Percentiles rank a stretch among this genome's conserved stretches.
Evolutionary conservation across 306 rosid genomes (phyloP).

Genomic region (Rubus parviflorus): DNA sequence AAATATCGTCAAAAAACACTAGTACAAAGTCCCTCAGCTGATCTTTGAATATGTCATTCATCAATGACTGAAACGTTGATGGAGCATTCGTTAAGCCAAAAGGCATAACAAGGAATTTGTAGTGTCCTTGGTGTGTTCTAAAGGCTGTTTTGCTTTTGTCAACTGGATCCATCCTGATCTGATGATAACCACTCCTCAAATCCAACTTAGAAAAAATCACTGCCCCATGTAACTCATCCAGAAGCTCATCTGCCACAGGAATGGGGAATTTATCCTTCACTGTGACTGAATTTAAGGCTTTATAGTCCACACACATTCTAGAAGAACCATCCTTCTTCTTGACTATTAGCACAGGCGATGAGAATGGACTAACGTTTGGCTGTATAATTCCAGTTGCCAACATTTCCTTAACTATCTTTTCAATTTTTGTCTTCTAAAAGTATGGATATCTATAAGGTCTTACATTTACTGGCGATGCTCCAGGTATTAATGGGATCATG

Average conservation of each 20-base stretch:
- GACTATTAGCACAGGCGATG: too few relatives aligned
- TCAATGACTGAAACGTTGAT: neutral
- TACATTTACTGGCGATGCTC: neutral
- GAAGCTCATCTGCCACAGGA: too few relatives aligned
- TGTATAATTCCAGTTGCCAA: neutral
- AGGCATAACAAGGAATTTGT: neutral
- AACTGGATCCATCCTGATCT: neutral
- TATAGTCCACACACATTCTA: too few relatives aligned
- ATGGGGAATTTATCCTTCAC: too few relatives aligned
- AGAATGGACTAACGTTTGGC: too few relatives aligned
- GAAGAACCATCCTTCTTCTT: too few relatives aligned
- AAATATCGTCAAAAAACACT: slow-evolving; percentile 6
- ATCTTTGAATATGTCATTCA: neutral
- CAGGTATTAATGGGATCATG: neutral
- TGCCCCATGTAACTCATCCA: too few relatives aligned
- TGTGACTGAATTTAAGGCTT: too few relatives aligned
- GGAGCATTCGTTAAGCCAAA: neutral
- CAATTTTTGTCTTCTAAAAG: neutral
- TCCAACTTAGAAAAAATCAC: too few relatives aligned
- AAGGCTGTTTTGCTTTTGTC: neutral
- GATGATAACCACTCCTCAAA: neutral
- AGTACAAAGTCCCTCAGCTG: neutral
- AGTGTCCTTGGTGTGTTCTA: neutral
- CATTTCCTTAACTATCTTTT: neutral
- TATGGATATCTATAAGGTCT: neutral